Evolutionary conservation across 176 grass and related monocot species (phyloP).

Genomic region (Ampelocalamus luodianensis): DNA sequence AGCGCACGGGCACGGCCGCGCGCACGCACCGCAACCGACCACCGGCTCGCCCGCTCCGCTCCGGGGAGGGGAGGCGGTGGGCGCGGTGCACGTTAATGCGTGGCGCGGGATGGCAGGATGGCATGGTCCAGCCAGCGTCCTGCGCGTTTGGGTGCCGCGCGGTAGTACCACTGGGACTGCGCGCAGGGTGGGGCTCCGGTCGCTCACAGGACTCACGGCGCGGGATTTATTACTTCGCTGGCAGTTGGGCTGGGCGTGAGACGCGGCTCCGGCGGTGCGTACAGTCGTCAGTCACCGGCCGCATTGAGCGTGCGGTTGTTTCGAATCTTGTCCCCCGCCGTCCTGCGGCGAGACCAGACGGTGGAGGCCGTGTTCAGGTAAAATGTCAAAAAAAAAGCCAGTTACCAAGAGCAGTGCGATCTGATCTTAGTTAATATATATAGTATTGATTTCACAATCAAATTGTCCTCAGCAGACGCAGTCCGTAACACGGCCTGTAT

Average conservation of each 20-base stretch:
- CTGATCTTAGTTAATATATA: no score
- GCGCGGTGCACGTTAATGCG: conserved; percentile 15
- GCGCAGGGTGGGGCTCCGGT: background rate
- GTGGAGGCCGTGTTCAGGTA: background rate
- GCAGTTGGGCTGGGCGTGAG: background rate
- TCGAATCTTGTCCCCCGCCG: background rate
- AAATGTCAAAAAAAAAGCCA: background rate
- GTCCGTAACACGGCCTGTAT: no score
- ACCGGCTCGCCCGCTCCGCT: background rate
- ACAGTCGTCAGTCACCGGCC: background rate
- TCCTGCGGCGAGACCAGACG: background rate
- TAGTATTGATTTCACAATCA: no score
- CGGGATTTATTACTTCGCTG: conserved; percentile 12
- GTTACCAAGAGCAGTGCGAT: no score
- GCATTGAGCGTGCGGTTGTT: background rate
- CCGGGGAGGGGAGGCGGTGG: background rate
- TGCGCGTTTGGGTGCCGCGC: background rate
- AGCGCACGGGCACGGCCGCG: no score
- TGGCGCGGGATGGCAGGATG: background rate
- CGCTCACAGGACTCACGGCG: conserved; percentile 50
- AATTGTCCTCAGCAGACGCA: background rate
- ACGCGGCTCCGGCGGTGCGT: background rate
- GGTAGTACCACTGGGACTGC: background rate
- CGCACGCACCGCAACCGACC: background rate
- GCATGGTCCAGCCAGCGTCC: background rate